phyloP scores from a whole-genome alignment of 805 yeast species.

The Yamadazyma endophytica region DNA sequence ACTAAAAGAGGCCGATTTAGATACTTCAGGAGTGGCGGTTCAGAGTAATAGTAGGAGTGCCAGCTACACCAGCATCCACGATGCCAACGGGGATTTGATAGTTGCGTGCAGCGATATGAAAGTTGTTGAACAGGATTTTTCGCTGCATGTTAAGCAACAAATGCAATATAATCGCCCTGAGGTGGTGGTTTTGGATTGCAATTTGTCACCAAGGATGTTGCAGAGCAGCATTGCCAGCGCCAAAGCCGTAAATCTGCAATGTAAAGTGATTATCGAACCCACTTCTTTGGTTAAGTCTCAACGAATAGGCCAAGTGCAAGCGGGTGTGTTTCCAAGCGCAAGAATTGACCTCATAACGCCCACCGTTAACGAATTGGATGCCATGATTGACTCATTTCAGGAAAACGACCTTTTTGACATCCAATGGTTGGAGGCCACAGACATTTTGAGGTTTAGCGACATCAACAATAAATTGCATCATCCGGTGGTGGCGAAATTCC shows the following conservation, averaged over 20 bases:
- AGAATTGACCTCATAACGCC: constrained; percentile 57
- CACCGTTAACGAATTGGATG: constrained; percentile 56
- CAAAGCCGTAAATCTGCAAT: constrained; percentile 7
- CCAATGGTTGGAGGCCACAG: constrained; percentile 73
- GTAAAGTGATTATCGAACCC: constrained; percentile 61
- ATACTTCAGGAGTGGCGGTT: constrained; percentile 37
- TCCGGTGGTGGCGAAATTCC: constrained; percentile 37
- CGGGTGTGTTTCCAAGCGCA: constrained; percentile 47
- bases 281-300: constrained; percentile 66
- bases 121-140: constrained; percentile 48
- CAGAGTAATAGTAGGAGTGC: constrained; percentile 43
- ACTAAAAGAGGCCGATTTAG: constrained; percentile 22
- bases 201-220: constrained; percentile 46
- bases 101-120: constrained; percentile 85
- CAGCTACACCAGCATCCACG: constrained; percentile 70
- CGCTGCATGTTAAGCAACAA: constrained; percentile 37
- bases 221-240: constrained; percentile 26
- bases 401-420: constrained; percentile 42
- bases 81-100: constrained; percentile 55
- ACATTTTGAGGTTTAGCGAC: constrained; percentile 39
- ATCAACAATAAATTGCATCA: constrained; percentile 35
- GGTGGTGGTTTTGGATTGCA: constrained; percentile 62
- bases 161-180: constrained; percentile 42
- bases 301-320: constrained; percentile 36
- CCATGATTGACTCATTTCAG: constrained; percentile 49